Base-by-base conservation (phyloP, 768 basidiomycete species). In the Paxillus rubicundulus region DNA sequence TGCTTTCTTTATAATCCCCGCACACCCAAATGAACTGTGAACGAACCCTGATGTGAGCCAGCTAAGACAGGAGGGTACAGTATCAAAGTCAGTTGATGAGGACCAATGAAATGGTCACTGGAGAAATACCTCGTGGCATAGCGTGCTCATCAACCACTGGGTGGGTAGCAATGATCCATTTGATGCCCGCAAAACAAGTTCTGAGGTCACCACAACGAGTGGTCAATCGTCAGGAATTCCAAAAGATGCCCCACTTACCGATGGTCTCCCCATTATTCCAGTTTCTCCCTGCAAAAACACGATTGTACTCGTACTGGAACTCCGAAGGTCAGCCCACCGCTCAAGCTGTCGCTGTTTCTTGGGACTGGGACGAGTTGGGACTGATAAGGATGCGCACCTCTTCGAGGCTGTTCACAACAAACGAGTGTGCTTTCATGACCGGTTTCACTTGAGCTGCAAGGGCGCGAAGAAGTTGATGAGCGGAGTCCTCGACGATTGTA, bases 231-330 rank as follows among this genome's bases (percentile, higher is more conserved):
- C 28, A 28, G 36, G 30, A 33, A 16, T 20, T 21, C 33, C 27
- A 18, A 21, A 44, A 30, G 39, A 36, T n/a, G 34, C 17, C 8
- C 21, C 42, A 13, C 68, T 58, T 55, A 87, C 89, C 89, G 52
- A 93, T 72, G 9, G 82, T 85, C 69, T 93, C 90, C 3, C 91
- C 91, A 51, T 75, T 76, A 58, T 90, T 89, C 90, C 90, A 93
- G 64, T 92, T 92, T 44, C 90, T 77, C 2, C 90, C 91, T 5
- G 84, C 80, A 67, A 92, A 92, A 6, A 92, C 87, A 13, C 58
- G 61, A 63, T 92, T 92, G 61, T 81, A 78, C 62, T 90, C 85
- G 58, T 92, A 92, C 89, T 92, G 60, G 34, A 46, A 36, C 32
- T 37, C 34, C 18, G 17, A 28, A 16, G 5, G 40, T 44, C 40